Evolutionary conservation across 495 filamentous ascomycete species (phyloP).

Genomic region (Cudoniella acicularis): DNA sequence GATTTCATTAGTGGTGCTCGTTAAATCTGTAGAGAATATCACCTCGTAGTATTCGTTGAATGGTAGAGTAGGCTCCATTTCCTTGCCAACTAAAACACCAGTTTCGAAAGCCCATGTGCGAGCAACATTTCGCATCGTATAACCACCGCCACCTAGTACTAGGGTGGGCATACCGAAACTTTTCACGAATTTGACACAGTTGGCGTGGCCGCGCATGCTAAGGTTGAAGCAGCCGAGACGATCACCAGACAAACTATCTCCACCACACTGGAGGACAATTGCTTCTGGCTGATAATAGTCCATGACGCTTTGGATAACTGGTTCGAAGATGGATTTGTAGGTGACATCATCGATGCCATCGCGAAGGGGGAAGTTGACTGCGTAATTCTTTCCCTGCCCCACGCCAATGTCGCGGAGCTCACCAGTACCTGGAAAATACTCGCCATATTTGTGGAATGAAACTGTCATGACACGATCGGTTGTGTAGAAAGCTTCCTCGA

Average conservation of each 20-base stretch:
- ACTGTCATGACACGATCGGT: constrained; percentile 98
- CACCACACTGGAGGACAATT: constrained; percentile 94
- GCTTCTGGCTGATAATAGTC: constrained; percentile 92
- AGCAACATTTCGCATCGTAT: constrained; percentile 98
- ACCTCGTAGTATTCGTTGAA: constrained; percentile 99
- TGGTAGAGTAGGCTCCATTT: constrained; percentile 77
- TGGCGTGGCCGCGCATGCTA: constrained; percentile 95
- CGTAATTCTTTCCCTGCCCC: constrained; percentile 86
- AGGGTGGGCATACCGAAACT: constrained; percentile 87
- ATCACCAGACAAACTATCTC: constrained; percentile 92
- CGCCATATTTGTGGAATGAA: constrained; percentile 98
- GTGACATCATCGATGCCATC: constrained; percentile 92
- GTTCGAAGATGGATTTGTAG: constrained; percentile 95
- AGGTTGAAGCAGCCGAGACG: constrained; percentile 96
- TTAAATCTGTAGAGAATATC: constrained; percentile 26
- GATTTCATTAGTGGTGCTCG: constrained; percentile 29
- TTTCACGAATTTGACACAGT: constrained; percentile 95
- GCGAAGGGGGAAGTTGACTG: constrained; percentile 93
- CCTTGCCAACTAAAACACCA: constrained; percentile 78
- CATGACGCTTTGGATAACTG: constrained; percentile 90
- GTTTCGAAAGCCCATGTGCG: constrained; percentile 98
- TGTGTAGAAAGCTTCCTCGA: constrained; percentile 96
- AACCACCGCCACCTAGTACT: constrained; percentile 91
- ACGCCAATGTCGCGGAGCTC: constrained; percentile 95
- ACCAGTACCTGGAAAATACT: constrained; percentile 97